These are phyloP conservation scores for Ophiostoma angusticollis DNA, from an alignment of 2,329 filamentous ascomycete genomes.

Conservation along the genomic window DNA sequence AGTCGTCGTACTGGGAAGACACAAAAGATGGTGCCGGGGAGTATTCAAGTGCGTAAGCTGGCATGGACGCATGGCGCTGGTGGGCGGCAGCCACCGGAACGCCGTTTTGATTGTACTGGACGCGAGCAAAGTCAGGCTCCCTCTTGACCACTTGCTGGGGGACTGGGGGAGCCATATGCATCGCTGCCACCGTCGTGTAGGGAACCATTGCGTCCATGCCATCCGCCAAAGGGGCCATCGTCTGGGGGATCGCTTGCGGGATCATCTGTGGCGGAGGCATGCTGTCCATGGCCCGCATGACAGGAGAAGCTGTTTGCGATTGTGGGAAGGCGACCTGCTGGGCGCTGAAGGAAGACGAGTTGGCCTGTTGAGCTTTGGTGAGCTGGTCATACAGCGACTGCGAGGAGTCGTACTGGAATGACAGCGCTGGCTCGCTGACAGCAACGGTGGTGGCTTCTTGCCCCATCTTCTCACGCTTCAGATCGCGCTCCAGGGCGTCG, in stretches of 20 bases:
- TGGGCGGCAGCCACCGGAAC: slow-evolving; percentile 72
- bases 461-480: slow-evolving; percentile 99
- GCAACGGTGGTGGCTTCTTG: slow-evolving; percentile 96
- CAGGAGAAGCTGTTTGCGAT: slow-evolving; percentile 74
- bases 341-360: slow-evolving; percentile 89
- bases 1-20: slow-evolving; percentile 97
- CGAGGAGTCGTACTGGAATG: slow-evolving; percentile 98
- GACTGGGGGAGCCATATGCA: slow-evolving; percentile 56
- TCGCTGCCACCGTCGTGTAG: slow-evolving; percentile 41
- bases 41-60: slow-evolving; percentile 86
- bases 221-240: slow-evolving; percentile 42
- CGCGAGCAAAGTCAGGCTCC: slow-evolving; percentile 68
- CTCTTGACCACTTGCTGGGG: slow-evolving; percentile 71
- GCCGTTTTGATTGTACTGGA: slow-evolving; percentile 87
- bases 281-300: slow-evolving; percentile 79
- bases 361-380: slow-evolving; percentile 97
- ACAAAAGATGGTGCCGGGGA: slow-evolving; percentile 96
- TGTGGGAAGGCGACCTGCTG: slow-evolving; percentile 56
- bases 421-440: slow-evolving; percentile 91
- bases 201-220: slow-evolving; percentile 62
- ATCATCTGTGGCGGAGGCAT: slow-evolving; percentile 66
- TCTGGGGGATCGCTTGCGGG: slow-evolving; percentile 42
- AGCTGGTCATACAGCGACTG: slow-evolving; percentile 98
- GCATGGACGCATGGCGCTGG: slow-evolving; percentile 96
- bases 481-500: slow-evolving; percentile 88